These are phyloP conservation scores for Tricholoma terreum DNA, from an alignment of 768 basidiomycete genomes.

Conservation along the genomic window DNA sequence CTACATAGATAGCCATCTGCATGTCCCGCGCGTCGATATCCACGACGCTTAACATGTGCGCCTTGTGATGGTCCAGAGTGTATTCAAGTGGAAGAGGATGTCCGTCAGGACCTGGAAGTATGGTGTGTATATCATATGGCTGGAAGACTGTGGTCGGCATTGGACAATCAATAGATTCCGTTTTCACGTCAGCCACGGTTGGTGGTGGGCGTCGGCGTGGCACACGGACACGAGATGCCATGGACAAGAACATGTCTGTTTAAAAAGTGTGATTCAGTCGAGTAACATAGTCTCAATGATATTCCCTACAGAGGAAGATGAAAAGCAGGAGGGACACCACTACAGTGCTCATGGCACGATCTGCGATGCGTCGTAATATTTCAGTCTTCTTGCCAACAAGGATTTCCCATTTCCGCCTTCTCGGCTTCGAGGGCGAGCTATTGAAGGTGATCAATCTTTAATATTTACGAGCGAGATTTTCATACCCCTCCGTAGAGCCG, in stretches of 20 bases:
- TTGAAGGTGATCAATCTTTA: not conserved
- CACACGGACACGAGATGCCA: too few relatives aligned
- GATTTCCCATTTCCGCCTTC: constrained; percentile 10
- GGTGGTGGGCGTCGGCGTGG: not conserved
- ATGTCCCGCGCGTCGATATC: constrained; percentile 20
- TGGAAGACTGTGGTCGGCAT: constrained; percentile 9
- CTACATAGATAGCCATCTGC: constrained; percentile 18
- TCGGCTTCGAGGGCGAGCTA: not conserved
- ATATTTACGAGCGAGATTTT: not conserved
- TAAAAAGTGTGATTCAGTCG: not conserved
- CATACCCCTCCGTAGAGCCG: not conserved
- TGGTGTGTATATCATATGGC: constrained; percentile 10
- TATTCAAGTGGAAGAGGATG: constrained; percentile 19
- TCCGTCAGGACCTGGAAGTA: constrained; percentile 15
- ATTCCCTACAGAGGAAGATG: constrained; percentile 4
- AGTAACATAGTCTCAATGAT: too few relatives aligned
- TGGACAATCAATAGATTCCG: not conserved
- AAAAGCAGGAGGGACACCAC: not conserved
- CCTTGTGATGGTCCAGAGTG: constrained; percentile 13
- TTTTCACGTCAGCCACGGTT: not conserved
- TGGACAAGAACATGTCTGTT: not conserved
- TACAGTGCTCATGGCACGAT: constrained; percentile 1
- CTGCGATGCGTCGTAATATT: not conserved
- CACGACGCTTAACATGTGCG: constrained; percentile 15
- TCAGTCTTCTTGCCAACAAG: constrained; percentile 2